These are phyloP conservation scores for Physocladia obscura DNA, from an alignment of 192 early-diverging fungal genomes.

Conservation along the genomic window DNA sequence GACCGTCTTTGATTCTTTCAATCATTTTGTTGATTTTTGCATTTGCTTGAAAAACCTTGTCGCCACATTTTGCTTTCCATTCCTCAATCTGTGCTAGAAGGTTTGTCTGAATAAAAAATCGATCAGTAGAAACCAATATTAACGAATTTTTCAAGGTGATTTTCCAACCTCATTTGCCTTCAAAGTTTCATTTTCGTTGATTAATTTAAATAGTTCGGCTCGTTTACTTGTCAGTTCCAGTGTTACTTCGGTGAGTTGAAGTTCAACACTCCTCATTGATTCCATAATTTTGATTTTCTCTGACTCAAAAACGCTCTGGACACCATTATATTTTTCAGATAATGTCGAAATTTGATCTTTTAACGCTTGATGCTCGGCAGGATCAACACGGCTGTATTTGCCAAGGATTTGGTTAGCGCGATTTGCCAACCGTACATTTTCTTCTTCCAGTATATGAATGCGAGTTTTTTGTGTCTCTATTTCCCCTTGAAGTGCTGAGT, in stretches of 20 bases:
- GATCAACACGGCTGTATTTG: constrained; percentile 79
- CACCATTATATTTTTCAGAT: constrained; percentile 21
- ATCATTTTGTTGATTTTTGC: constrained; percentile 22
- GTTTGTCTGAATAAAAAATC: background rate
- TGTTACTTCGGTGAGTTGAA: background rate
- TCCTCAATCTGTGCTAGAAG: background rate
- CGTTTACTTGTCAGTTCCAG: background rate
- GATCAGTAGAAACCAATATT: background rate
- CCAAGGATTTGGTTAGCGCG: constrained; percentile 71
- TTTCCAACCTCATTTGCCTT: background rate
- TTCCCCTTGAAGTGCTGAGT: constrained; percentile 59
- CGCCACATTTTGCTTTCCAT: constrained; percentile 9
- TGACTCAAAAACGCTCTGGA: constrained; percentile 2
- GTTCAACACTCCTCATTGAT: background rate
- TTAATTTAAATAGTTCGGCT: background rate
- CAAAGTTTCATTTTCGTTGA: background rate
- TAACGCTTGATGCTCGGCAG: constrained; percentile 70
- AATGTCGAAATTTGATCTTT: constrained; percentile 51
- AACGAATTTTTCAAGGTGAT: too few relatives aligned
- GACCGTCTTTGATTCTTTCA: constrained; percentile 19
- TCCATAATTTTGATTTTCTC: constrained; percentile 18
- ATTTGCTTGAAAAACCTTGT: constrained; percentile 22
- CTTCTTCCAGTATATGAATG: constrained; percentile 53
- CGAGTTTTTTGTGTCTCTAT: constrained; percentile 57
- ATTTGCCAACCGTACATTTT: constrained; percentile 72